Evolutionary conservation across 1,139 yeast species (phyloP), one percentile per base, ranked within the genome.

Genomic region (Chernovozyma sophiae-reginae): DNA sequence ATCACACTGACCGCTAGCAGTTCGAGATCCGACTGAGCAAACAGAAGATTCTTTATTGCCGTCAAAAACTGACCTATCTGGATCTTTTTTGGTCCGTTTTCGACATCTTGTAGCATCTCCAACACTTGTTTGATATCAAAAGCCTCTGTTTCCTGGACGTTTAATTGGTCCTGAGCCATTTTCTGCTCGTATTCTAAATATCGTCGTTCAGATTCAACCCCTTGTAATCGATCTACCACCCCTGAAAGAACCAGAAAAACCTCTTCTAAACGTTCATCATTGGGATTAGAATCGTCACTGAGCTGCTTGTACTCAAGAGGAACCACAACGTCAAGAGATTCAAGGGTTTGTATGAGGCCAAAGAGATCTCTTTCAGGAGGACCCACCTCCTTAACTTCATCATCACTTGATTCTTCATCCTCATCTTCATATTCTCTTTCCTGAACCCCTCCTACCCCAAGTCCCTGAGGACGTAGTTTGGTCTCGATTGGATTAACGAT

Each of bases 401-500:
- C 54, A 5, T 49, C 54, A 26, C 47, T 48, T 16, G 48, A 45
- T 25, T 48, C 51, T 14, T 36, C 32, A 4, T 40, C 23, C 23
- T 7, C 23, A 20, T 20, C 23, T 20, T 20, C 23, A 10, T 20
- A 20, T 20, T 43, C 49, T 38, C 60, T 61, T 41, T 73, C 80
- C 17, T 60, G 53, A 2, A 71, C 58, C 2, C 77, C 81, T 24
- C 96, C 96, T 12, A 89, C 70, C 2, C 97, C 97, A 24, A 74
- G 60, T 1, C 86, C 85, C 37, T 68, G 68, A 0, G 87, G 86
- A 30, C 94, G 62, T 30, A 76, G 54, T 42, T 74, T 71, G 8
- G 87, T 83, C 43, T 83, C 82, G 10, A 92, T 80, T 0, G 97
- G 97, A 15, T 74, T 75, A 0, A 75, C 72, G 2, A 87, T 86